A percentile compares a stretch with the other conserved stretches of the same genome.
These are phyloP conservation scores for Bombardia bombarda DNA, from an alignment of 495 filamentous ascomycete species.

Conservation along the genomic window DNA sequence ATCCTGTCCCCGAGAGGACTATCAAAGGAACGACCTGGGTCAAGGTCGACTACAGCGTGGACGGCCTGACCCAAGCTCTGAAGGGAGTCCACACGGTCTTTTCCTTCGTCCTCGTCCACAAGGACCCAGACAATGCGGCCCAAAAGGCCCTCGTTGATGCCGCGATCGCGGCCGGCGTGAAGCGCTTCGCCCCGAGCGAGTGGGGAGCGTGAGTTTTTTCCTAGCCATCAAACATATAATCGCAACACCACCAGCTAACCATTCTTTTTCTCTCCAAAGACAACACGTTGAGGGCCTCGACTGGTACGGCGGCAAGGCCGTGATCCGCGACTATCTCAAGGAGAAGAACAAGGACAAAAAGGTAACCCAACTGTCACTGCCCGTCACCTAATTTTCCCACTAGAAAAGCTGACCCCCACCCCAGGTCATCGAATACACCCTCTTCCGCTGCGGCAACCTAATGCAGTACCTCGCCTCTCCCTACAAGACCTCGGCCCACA, in stretches of 20 bases:
- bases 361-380: no score
- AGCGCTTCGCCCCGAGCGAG: constrained; percentile 46
- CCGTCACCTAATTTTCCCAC: no score
- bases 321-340: constrained; percentile 40
- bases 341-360: constrained; percentile 43
- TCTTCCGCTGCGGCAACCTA: constrained; percentile 51
- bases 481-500: constrained; percentile 40
- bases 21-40: constrained; percentile 25
- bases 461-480: constrained; percentile 46
- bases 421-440: constrained; percentile 33
- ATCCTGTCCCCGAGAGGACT: constrained; percentile 2
- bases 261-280: no score
- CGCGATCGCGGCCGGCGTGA: constrained; percentile 43
- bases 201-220: constrained; percentile 26
- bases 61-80: constrained; percentile 28
- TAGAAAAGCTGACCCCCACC: no score
- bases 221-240: no score
- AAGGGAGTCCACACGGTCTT: constrained; percentile 47
- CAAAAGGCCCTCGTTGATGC: constrained; percentile 48
- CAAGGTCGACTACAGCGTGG: constrained; percentile 37
- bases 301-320: constrained; percentile 44
- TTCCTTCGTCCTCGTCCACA: constrained; percentile 39
- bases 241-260: no score
- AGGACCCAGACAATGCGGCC: constrained; percentile 22
- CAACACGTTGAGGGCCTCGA: no score